Conservation (phyloP, 805 yeast genomes). For the Sugiyamaella chiloensis region DNA sequence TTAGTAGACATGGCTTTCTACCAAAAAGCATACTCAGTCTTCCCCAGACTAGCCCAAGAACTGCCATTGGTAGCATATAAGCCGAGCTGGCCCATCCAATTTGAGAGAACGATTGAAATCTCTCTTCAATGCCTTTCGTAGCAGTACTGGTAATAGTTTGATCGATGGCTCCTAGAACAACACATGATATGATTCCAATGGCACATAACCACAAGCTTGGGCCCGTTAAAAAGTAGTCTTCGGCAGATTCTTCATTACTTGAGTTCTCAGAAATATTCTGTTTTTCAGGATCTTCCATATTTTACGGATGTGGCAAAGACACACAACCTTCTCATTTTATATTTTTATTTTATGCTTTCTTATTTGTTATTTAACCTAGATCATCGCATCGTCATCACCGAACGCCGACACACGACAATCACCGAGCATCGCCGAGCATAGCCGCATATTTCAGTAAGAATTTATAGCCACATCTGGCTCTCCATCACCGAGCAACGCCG, state of each 20-base stretch:
- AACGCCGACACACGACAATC: neutral
- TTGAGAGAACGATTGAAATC: slow-evolving; percentile 49
- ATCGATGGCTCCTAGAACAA: slow-evolving; percentile 6
- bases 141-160: slow-evolving; percentile 5
- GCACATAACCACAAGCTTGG: neutral
- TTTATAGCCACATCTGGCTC: neutral
- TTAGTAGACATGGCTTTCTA: slow-evolving; percentile 41
- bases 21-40: slow-evolving; percentile 55
- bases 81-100: slow-evolving; percentile 61
- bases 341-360: neutral
- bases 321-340: neutral
- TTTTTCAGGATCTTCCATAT: too few relatives aligned
- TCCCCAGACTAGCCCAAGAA: slow-evolving; percentile 57
- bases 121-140: slow-evolving; percentile 18
- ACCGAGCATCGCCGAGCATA: neutral
- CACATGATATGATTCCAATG: neutral
- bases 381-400: too few relatives aligned
- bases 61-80: slow-evolving; percentile 52
- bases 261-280: too few relatives aligned
- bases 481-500: neutral
- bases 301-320: neutral
- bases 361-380: too few relatives aligned
- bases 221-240: neutral
- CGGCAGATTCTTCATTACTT: neutral
- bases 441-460: too few relatives aligned